Base-by-base conservation (phyloP, 768 basidiomycete genomes). In the Lactifluus pinguis region DNA sequence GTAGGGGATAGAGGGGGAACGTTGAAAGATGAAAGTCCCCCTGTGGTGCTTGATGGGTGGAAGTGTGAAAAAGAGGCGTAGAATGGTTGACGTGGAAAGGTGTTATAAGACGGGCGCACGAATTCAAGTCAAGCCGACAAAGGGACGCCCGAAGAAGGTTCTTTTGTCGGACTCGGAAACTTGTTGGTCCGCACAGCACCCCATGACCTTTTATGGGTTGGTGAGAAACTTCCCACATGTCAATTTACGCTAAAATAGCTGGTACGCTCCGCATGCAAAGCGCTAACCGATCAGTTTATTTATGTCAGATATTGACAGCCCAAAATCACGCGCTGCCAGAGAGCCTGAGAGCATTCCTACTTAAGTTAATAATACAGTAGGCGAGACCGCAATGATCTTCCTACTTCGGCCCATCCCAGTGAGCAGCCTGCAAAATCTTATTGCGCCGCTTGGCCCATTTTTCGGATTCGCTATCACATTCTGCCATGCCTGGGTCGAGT, bases 381-480 rank as follows among this genome's bases (percentile, higher is more conserved):
- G 25, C 25, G 25, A 25, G 25, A 25, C 25, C 25, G 25, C 25
- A 25, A 25, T 25, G n/a, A n/a, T n/a, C n/a, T n/a, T n/a, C 25
- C 25, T 25, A 25, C 25, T 25, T 30, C 4, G 25, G 19, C n/a
- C 42, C 21, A 32, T 57, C 63, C 3, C 63, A 55, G 63, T 66
- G n/a, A 21, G 56, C 39, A 25, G 11, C 38, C 38, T 38, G 41
- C 11, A 17, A n/a, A 17, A 17, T 5, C 0, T 42, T 42, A 17
- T 17, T 7, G 9, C 11, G 38, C 38, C 17, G 3, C 17, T 30
- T 17, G 15, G 25, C 10, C 19, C 32, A 6, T 21, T 30, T 25
- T 2, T 25, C 9, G 79, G 77, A 83, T 83, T 54, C 59, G 79
- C 74, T 53, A 1, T 59, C 36, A 59, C 70, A 72, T 75, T 21